Conservation (phyloP, 345 rosid species). For the Hevea brasiliensis region DNA sequence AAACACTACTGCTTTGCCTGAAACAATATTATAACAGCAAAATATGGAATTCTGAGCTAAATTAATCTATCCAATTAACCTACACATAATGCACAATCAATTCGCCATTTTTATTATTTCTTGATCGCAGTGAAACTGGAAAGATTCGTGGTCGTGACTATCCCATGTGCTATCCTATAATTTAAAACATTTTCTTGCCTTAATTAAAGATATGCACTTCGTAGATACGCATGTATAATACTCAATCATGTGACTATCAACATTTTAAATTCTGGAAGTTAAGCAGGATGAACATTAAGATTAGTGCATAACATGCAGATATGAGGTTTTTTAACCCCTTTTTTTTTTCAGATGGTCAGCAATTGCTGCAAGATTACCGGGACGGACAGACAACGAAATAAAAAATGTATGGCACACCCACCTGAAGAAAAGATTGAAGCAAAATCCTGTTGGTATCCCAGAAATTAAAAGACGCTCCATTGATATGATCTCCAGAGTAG, state of each 20-base stretch:
- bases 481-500: not conserved
- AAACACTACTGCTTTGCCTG: no score
- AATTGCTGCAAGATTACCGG: slow-evolving; percentile 75
- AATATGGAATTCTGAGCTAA: no score
- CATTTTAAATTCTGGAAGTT: not conserved
- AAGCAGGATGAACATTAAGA: not conserved
- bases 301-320: not conserved
- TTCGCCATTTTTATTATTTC: no score
- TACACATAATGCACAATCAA: no score
- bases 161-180: slow-evolving; percentile 1
- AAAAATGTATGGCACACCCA: slow-evolving; percentile 88
- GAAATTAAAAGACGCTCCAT: not conserved
- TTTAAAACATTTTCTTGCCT: not conserved
- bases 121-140: slow-evolving; percentile 25
- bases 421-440: slow-evolving; percentile 59
- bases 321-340: not conserved
- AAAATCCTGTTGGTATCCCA: slow-evolving; percentile 9
- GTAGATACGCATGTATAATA: slow-evolving; percentile 11
- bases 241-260: slow-evolving; percentile 19
- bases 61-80: no score
- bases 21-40: no score
- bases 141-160: slow-evolving; percentile 23
- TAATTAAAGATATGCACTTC: slow-evolving; percentile 16
- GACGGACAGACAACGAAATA: slow-evolving; percentile 83
- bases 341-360: slow-evolving; percentile 66